Base-by-base conservation (phyloP, 2,329 filamentous ascomycete genomes). In the Nakataea oryzae region DNA sequence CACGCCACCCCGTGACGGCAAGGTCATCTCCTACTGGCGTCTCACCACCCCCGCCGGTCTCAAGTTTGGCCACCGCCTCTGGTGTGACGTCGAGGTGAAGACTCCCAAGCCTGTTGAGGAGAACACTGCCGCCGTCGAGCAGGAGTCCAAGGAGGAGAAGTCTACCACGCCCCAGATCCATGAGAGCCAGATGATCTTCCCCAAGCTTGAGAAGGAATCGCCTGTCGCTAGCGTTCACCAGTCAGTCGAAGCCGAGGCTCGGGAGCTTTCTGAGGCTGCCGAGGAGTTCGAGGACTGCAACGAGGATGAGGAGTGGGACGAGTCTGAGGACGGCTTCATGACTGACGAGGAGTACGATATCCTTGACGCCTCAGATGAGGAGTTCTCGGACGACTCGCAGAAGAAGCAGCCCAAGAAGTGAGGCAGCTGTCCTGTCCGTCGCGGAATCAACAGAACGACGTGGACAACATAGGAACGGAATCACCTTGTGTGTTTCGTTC, bases 271-370 rank as follows among this genome's bases (percentile, higher is more conserved):
- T 7, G 59, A 61, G 47, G 28, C 34, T 12, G 68, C 74, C 64
- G 81, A 85, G 26, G 77, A 81, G 58, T 79, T 79, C 58, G 80
- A 81, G 65, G 80, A 83, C 59, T 80, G 78, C 64, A 77, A 74
- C 41, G 79, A 81, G 61, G 79, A 78, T 47, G 84, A 85, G n/a
- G 86, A 87, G 58, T 86, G 82, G 79, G 81, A 85, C 54, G 78
- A 75, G n/a, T 83, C 81, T 1, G 85, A 86, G 14, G 86, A 89
- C 64, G 90, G 88, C 14, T 97, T 96, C 80, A 77, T 96, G 80
- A 97, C 95, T 0, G 95, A 99, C 66, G 95, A 97, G 74, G 95
- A 99, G 77, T 99, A 97, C 74, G 95, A 99, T 70, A 93, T 97
- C 67, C 85, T 97, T 57, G 92, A 97, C 77, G 93, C 92, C 56